phyloP scores from a whole-genome alignment of 2,329 filamentous ascomycete genomes.

The Pyrenophora teres region DNA sequence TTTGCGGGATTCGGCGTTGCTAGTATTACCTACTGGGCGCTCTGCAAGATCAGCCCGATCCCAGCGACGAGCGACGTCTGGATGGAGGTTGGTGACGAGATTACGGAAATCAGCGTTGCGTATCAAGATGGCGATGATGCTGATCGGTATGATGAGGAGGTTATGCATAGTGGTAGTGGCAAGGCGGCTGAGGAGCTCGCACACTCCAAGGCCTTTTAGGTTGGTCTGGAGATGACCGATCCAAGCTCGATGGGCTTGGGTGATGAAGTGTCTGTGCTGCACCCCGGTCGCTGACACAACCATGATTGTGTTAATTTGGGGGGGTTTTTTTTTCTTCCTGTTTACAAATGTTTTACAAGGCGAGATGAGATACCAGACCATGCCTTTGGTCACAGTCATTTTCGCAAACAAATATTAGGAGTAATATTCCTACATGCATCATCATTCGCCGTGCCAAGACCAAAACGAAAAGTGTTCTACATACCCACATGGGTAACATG shows the following conservation, averaged over 20 bases:
- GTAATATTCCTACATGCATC: too few relatives aligned
- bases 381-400: constrained; percentile 11
- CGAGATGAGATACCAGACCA: constrained; percentile 13
- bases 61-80: constrained; percentile 75
- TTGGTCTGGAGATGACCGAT: not conserved
- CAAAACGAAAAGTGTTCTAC: too few relatives aligned
- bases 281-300: too few relatives aligned
- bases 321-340: not conserved
- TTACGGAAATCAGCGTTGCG: constrained; percentile 33
- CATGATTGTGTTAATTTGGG: not conserved
- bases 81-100: constrained; percentile 70
- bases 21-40: constrained; percentile 66
- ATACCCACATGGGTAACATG: too few relatives aligned
- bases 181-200: constrained; percentile 20
- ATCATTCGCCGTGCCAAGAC: too few relatives aligned
- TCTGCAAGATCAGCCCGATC: constrained; percentile 73
- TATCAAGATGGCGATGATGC: constrained; percentile 32
- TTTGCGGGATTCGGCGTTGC: constrained; percentile 82
- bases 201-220: constrained; percentile 18
- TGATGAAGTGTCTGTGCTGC: too few relatives aligned
- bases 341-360: not conserved
- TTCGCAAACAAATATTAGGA: not conserved
- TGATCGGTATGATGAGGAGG: constrained; percentile 36
- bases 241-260: too few relatives aligned
- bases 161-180: constrained; percentile 24